Evolutionary conservation across 164 flowering plant species (phyloP), one percentile per base, ranked within the genome.

Genomic region (Berberis vulgaris): DNA sequence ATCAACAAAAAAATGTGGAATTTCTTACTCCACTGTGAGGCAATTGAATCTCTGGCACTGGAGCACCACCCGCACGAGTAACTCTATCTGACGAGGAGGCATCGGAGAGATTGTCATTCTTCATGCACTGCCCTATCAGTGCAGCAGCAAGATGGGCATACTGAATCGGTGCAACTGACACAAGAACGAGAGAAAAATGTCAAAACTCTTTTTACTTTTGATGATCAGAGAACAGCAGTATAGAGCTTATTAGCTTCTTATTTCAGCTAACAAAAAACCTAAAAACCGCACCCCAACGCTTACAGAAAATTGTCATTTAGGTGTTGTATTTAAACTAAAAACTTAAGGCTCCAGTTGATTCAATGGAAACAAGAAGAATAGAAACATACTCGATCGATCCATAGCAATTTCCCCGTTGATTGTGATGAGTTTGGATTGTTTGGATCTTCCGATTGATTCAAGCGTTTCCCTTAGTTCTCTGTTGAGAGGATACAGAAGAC

Each of bases 91-190:
- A 77, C 0, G 89, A 80, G 3, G 83, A 77, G 5, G 82, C 68
- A 38, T 86, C 96, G 0, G 84, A 79, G 0, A 45, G 42, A 46
- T 82, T 84, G 40, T 86, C 93, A 65, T 80, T 76, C 73, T 85
- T 88, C 7, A 87, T 49, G 60, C 87, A 83, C 72, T 89, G 89
- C 26, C 80, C 74, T 74, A 82, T 67, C 74, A 89, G 98, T 7
- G 41, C 45, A 11, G 96, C 98, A 49, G 97, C 95, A 45, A 76
- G 88, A 64, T 87, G 96, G 44, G 98, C 98, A 67, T 91, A 91
- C 40, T 78, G 70, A 42, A 91, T 70, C 2, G 98, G 98, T 45
- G 98, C 96, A 69, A 87, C 98, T 91, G 85, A 60, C 12, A 65
- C 63, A 52, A 3, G 7, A 41, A n/a, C n/a, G n/a, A n/a, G n/a